phyloP scores from a whole-genome alignment of 2,329 filamentous ascomycete genomes.

The Talaromyces funiculosus region DNA sequence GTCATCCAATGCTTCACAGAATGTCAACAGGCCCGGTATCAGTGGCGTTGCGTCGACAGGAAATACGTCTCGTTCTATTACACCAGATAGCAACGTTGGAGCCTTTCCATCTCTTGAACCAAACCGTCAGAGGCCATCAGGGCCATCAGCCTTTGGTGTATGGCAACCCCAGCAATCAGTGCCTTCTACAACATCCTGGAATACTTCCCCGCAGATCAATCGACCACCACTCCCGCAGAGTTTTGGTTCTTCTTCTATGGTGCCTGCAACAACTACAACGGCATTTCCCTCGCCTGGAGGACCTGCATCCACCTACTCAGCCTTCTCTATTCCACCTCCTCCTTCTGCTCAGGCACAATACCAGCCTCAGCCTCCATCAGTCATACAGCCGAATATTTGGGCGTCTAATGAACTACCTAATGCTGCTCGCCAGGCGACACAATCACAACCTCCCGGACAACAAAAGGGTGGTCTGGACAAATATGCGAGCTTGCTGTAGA shows the following conservation, averaged over 20 bases:
- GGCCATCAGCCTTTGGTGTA: slow-evolving; percentile 18
- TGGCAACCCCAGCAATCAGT: slow-evolving; percentile 24
- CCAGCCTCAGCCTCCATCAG: slow-evolving; percentile 12
- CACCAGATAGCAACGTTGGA: slow-evolving; percentile 47
- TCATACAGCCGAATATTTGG: slow-evolving; percentile 16
- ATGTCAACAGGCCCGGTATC: slow-evolving; percentile 18
- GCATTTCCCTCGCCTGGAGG: slow-evolving; percentile 12
- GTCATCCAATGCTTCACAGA: slow-evolving; percentile 30
- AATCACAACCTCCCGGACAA: slow-evolving; percentile 22
- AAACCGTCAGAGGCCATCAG: slow-evolving; percentile 28
- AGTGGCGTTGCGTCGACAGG: slow-evolving; percentile 18
- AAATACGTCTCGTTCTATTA: slow-evolving; percentile 42
- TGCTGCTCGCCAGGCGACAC: slow-evolving; percentile 20
- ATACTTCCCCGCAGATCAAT: slow-evolving; percentile 19
- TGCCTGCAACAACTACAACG: background rate
- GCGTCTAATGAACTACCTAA: slow-evolving; percentile 19
- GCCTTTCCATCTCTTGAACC: slow-evolving; percentile 46
- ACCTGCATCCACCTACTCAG: slow-evolving; percentile 26
- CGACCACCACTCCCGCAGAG: slow-evolving; percentile 1
- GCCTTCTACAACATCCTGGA: slow-evolving; percentile 17
- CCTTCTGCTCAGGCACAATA: slow-evolving; percentile 23
- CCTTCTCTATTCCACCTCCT: slow-evolving; percentile 40
- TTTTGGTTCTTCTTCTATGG: slow-evolving; percentile 7
- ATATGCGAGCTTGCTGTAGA: slow-evolving; percentile 51
- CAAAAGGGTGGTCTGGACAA: slow-evolving; percentile 47